Evolutionary conservation across 805 yeast species (phyloP).

Genomic region (Komagataella ulmi): DNA sequence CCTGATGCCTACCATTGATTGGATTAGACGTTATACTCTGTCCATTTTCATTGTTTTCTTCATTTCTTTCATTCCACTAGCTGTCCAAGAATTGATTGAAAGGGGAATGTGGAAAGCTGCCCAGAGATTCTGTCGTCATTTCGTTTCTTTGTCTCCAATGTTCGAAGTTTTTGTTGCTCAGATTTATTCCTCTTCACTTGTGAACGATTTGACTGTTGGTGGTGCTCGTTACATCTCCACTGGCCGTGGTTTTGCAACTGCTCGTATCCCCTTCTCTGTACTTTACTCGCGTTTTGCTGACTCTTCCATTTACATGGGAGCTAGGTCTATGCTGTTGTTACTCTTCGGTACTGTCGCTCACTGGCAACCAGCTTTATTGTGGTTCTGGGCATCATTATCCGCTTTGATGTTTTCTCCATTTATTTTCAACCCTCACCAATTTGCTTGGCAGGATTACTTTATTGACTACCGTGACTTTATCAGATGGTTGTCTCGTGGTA

Average conservation of each 20-base stretch:
- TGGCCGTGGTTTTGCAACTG: slow-evolving; percentile 79
- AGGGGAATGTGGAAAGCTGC: slow-evolving; percentile 70
- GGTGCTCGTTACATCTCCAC: slow-evolving; percentile 83
- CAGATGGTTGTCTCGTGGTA: slow-evolving; percentile 86
- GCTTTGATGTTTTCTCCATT: slow-evolving; percentile 89
- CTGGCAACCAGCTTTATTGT: slow-evolving; percentile 88
- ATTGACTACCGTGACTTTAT: slow-evolving; percentile 92
- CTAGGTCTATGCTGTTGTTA: slow-evolving; percentile 61
- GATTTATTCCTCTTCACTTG: slow-evolving; percentile 58
- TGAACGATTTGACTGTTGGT: slow-evolving; percentile 65
- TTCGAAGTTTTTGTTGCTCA: slow-evolving; percentile 79
- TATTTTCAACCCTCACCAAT: slow-evolving; percentile 95
- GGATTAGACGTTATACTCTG: slow-evolving; percentile 72
- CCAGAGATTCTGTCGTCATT: slow-evolving; percentile 56
- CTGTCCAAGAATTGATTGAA: slow-evolving; percentile 70
- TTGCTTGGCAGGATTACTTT: slow-evolving; percentile 91
- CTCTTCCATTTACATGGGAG: slow-evolving; percentile 76
- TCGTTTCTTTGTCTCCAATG: slow-evolving; percentile 62
- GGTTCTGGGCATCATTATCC: slow-evolving; percentile 94
- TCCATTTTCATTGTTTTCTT: slow-evolving; percentile 76
- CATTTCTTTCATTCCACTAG: slow-evolving; percentile 67
- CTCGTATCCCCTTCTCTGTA: slow-evolving; percentile 64
- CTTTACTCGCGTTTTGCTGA: slow-evolving; percentile 70
- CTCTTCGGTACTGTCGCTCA: slow-evolving; percentile 61
- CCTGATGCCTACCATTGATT: slow-evolving; percentile 59